Evolutionary conservation across 2,329 filamentous ascomycete genomes (phyloP), one percentile per base, ranked within the genome.

Genomic region (Elsinoe ampelina): DNA sequence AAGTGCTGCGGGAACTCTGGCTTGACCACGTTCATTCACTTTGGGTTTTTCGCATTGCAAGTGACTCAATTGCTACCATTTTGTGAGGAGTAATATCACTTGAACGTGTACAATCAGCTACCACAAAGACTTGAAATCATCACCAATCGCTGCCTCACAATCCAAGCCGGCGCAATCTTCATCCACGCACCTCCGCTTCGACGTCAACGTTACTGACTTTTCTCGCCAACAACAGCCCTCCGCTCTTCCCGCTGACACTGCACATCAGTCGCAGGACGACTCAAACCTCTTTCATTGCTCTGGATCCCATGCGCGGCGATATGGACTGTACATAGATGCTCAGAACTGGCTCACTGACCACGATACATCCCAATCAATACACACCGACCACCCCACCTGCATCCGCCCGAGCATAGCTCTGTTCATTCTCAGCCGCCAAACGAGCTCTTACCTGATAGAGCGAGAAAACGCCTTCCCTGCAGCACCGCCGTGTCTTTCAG

Each of bases 81-180:
- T n/a, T 4, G 19, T 45, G 19, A 22, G 19, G 2, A 26, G 19
- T n/a, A 45, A 2, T 22, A 13, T 11, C 41, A 45, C n/a, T 13
- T 12, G 12, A 45, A 3, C 20, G 2, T 43, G 10, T 43, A 43
- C 41, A 8, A 22, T 13, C 41, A 5, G 17, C 41, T 6, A 43
- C 41, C 17, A 26, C 22, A 26, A 26, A 26, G 22, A 26, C 22
- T 26, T 26, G 22, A 26, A 8, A 30, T 30, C 7, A 30, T 26
- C 19, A 26, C 20, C 13, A 26, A 45, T 26, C 19, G 10, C 39
- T 19, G 19, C 39, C 10, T 42, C 39, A 22, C 17, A 45, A 19
- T 45, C 41, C 41, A 45, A 45, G 41, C 41, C 41, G 41, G 41
- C 41, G 41, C 41, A 45, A 45, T 45, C 41, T 45, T 45, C 41